Conservation (phyloP, 257 asterid genomes). For the Nemophila menziesii region DNA sequence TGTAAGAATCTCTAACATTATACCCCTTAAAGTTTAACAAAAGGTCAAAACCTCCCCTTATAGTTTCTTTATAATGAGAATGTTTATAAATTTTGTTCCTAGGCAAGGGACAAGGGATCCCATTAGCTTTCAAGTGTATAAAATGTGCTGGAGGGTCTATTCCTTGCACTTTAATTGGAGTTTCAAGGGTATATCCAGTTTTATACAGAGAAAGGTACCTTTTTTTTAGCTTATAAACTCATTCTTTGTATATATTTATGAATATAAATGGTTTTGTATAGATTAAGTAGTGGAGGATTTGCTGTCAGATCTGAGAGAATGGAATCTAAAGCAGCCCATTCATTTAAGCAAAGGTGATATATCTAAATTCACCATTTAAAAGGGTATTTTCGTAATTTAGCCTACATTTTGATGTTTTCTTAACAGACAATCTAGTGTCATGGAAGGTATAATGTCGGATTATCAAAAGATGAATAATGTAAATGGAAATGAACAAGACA, state of each 20-base stretch:
- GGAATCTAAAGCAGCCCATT: constrained; percentile 52
- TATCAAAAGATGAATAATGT: constrained; percentile 44
- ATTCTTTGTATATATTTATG: background rate
- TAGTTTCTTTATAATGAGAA: too few species aligned
- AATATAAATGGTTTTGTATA: constrained; percentile 19
- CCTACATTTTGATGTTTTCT: background rate
- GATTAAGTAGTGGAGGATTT: constrained; percentile 54
- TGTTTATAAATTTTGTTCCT: constrained; percentile 14
- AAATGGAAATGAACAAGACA: constrained; percentile 38
- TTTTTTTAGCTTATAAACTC: constrained; percentile 6
- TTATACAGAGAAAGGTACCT: constrained; percentile 89
- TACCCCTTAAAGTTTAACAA: too few species aligned
- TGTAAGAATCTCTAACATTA: constrained; percentile 40
- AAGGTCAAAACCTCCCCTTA: too few species aligned
- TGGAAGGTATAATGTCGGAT: constrained; percentile 68
- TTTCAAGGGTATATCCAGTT: constrained; percentile 77
- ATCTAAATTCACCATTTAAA: constrained; percentile 3
- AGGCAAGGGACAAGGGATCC: constrained; percentile 60
- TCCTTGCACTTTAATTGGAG: constrained; percentile 72
- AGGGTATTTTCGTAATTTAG: too few species aligned
- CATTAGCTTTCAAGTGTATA: constrained; percentile 82
- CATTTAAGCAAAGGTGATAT: constrained; percentile 51
- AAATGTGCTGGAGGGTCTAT: constrained; percentile 77
- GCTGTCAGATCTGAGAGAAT: constrained; percentile 67
- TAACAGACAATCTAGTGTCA: constrained; percentile 56